These are phyloP conservation scores for Logfia minima DNA, from an alignment of 129 eudicot species.

Conservation along the genomic window DNA sequence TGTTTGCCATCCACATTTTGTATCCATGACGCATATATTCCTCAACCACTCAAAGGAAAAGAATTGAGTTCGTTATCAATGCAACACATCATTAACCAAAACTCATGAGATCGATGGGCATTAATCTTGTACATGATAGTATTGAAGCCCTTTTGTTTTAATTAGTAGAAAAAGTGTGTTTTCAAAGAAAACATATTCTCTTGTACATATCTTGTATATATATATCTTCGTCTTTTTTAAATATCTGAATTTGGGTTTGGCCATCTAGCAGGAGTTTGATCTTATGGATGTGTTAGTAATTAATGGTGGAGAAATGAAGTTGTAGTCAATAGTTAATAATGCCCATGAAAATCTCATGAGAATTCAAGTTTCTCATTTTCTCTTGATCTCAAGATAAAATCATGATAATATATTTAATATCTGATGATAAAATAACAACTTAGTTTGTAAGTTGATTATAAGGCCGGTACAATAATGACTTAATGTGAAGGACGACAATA, in stretches of 20 bases:
- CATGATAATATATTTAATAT: too few species aligned
- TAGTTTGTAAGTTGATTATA: too few species aligned
- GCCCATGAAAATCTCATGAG: too few species aligned
- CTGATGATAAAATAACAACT: too few species aligned
- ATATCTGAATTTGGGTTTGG: slow-evolving; percentile 1
- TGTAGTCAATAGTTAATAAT: too few species aligned
- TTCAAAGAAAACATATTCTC: background rate
- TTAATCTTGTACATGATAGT: slow-evolving; percentile 9
- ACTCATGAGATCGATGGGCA: slow-evolving; percentile 23
- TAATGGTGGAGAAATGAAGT: background rate
- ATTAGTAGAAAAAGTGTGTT: slow-evolving; percentile 17
- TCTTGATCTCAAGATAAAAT: too few species aligned
- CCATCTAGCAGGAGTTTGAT: background rate
- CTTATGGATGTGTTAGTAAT: background rate
- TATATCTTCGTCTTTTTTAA: background rate
- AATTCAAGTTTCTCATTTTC: too few species aligned
- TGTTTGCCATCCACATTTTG: slow-evolving; percentile 5
- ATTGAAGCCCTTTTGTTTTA: slow-evolving; percentile 24
- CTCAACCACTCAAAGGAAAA: slow-evolving; percentile 16
- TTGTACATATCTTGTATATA: background rate
- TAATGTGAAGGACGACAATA: too few species aligned
- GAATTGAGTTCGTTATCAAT: background rate
- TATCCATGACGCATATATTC: background rate
- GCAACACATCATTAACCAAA: background rate
- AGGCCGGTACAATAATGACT: too few species aligned